A percentile compares a stretch with the other conserved stretches of the same genome.
phyloP scores from a whole-genome alignment of 257 asterid species.

The Solanum phureja region DNA sequence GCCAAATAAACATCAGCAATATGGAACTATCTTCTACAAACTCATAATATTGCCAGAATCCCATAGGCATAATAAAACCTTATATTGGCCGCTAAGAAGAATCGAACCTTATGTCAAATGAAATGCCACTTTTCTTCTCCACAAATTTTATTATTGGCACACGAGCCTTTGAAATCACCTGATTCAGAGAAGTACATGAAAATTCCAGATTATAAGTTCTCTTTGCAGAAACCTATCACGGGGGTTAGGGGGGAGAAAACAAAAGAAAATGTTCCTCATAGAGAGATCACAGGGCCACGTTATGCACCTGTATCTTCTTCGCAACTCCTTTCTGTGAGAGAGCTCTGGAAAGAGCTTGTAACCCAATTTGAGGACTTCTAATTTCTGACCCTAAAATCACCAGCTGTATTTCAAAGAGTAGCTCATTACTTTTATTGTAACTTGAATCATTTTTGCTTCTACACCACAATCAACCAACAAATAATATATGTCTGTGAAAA shows the following conservation, averaged over 20 bases:
- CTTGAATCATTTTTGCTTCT: neutral
- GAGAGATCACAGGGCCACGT: constrained; percentile 3
- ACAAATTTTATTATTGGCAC: constrained; percentile 91
- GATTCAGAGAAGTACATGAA: neutral
- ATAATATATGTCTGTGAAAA: neutral
- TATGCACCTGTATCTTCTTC: constrained; percentile 76
- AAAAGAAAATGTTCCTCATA: neutral
- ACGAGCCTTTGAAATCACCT: constrained; percentile 97
- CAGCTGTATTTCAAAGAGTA: constrained; percentile 32
- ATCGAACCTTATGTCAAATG: constrained; percentile 55
- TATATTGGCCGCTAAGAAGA: constrained; percentile 12
- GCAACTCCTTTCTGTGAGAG: constrained; percentile 81
- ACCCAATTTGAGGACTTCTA: constrained; percentile 66
- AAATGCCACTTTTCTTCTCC: constrained; percentile 76
- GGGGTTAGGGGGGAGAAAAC: neutral
- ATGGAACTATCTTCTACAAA: neutral
- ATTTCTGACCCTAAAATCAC: constrained; percentile 78
- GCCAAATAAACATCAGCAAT: neutral
- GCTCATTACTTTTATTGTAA: neutral
- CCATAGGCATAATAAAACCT: constrained; percentile 1
- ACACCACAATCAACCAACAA: neutral
- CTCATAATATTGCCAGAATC: neutral
- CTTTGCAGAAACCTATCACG: neutral
- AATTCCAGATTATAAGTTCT: neutral
- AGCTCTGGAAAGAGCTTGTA: constrained; percentile 84